A percentile compares a stretch with the other conserved stretches of the same genome.
These are phyloP conservation scores for Hysterangium stoloniferum DNA, from an alignment of 768 basidiomycete genomes.

Conservation along the genomic window DNA sequence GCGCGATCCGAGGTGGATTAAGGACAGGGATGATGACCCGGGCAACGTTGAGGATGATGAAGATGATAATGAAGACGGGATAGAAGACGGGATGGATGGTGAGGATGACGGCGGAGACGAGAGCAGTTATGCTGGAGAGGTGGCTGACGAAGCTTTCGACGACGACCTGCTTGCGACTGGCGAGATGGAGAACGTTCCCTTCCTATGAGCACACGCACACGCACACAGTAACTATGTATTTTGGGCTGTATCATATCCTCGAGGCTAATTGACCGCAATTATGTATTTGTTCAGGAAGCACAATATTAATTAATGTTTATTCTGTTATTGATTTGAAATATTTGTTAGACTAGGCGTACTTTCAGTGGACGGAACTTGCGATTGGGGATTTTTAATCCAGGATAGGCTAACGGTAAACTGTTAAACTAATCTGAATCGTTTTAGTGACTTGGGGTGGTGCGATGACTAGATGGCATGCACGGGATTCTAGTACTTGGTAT, in stretches of 20 bases:
- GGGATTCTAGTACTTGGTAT: too few species aligned
- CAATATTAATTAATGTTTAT: too few species aligned
- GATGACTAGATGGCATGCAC: too few species aligned
- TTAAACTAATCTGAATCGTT: too few species aligned
- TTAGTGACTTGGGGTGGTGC: too few species aligned
- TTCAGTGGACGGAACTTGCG: too few species aligned
- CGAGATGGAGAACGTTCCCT: constrained; percentile 77
- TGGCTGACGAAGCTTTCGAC: constrained; percentile 67
- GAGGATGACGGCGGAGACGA: constrained; percentile 38
- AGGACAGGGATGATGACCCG: constrained; percentile 28
- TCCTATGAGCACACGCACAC: constrained; percentile 38
- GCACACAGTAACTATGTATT: background rate
- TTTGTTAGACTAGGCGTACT: too few species aligned
- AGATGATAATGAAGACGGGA: constrained; percentile 23
- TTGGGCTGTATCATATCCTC: constrained; percentile 3
- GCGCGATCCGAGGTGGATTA: constrained; percentile 49
- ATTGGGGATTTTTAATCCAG: too few species aligned
- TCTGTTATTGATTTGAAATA: too few species aligned
- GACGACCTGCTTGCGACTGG: constrained; percentile 74
- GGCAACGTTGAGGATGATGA: constrained; percentile 28
- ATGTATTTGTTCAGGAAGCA: too few species aligned
- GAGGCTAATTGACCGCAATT: too few species aligned
- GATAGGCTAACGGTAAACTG: too few species aligned
- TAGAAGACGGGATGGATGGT: constrained; percentile 22
- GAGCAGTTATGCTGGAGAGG: constrained; percentile 37